These are phyloP conservation scores for Aspergillus transmontanensis DNA, from an alignment of 2,329 filamentous ascomycete species.

Conservation along the genomic window DNA sequence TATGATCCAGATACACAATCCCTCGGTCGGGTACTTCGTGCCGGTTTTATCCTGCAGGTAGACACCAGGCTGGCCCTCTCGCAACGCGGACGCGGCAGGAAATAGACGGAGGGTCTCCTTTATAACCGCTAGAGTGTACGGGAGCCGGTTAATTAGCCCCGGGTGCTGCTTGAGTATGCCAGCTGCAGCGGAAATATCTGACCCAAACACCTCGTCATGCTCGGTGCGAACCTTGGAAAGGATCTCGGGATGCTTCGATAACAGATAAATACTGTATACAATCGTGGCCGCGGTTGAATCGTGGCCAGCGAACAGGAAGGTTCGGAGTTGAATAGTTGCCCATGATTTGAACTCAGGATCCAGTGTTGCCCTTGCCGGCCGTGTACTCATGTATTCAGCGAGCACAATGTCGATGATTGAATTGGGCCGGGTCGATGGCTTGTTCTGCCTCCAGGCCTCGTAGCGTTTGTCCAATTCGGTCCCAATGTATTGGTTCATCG, in stretches of 20 bases:
- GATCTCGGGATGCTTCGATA: constrained; percentile 31
- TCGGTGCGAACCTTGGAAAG: constrained; percentile 49
- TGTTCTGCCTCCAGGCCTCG: not conserved
- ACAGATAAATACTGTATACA: not conserved
- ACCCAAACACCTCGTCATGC: constrained; percentile 55
- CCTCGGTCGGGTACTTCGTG: constrained; percentile 18
- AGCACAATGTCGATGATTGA: not conserved
- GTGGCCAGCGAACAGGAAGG: not conserved
- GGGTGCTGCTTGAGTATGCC: constrained; percentile 46
- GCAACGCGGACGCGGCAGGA: constrained; percentile 30
- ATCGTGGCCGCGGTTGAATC: not conserved
- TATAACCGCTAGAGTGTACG: constrained; percentile 57
- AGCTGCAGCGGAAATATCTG: constrained; percentile 40
- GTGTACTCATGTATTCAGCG: not conserved
- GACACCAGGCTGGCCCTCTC: constrained; percentile 15
- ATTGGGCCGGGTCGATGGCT: not conserved
- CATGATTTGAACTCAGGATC: not conserved
- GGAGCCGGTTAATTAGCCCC: constrained; percentile 52
- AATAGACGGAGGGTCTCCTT: constrained; percentile 60
- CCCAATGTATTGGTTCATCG: not conserved
- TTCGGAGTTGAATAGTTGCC: not conserved
- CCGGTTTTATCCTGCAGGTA: constrained; percentile 12
- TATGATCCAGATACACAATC: constrained; percentile 19
- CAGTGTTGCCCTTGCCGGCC: not conserved
- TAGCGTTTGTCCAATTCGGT: not conserved